phyloP scores from a whole-genome alignment of 2,329 filamentous ascomycete genomes.

The Fusarium penzigii region DNA sequence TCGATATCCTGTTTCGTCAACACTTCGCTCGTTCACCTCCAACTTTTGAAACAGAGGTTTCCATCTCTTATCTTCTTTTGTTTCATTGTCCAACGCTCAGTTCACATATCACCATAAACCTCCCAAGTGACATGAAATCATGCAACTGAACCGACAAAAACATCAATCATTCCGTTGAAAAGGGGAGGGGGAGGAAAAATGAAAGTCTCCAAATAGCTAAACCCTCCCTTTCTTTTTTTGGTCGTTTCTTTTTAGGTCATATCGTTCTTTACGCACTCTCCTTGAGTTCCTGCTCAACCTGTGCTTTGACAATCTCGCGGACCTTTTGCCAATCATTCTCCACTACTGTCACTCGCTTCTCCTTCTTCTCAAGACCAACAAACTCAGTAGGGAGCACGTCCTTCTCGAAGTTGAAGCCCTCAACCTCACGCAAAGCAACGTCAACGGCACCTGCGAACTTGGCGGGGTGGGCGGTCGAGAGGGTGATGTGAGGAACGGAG shows the following conservation, averaged over 20 bases:
- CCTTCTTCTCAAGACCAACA: conserved; percentile 72
- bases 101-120: too few relatives aligned
- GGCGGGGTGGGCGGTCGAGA: conserved; percentile 93
- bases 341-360: conserved; percentile 71
- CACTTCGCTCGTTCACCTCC: too few relatives aligned
- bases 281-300: conserved; percentile 67
- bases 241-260: neutral
- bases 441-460: conserved; percentile 91
- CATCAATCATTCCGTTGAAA: too few relatives aligned
- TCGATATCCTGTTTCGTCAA: too few relatives aligned
- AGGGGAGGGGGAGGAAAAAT: too few relatives aligned
- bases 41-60: too few relatives aligned
- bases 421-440: conserved; percentile 68
- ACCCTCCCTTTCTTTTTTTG: neutral
- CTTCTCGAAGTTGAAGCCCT: conserved; percentile 72
- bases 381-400: conserved; percentile 82
- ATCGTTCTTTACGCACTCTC: conserved; percentile 8
- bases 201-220: too few relatives aligned
- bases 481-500: conserved; percentile 70
- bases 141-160: too few relatives aligned
- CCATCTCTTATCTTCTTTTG: too few relatives aligned
- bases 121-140: too few relatives aligned
- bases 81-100: too few relatives aligned
- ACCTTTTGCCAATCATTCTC: conserved; percentile 74
- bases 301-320: conserved; percentile 70